phyloP scores from a whole-genome alignment of 1,139 yeast genomes.

The Hanseniaspora gamundiae region DNA sequence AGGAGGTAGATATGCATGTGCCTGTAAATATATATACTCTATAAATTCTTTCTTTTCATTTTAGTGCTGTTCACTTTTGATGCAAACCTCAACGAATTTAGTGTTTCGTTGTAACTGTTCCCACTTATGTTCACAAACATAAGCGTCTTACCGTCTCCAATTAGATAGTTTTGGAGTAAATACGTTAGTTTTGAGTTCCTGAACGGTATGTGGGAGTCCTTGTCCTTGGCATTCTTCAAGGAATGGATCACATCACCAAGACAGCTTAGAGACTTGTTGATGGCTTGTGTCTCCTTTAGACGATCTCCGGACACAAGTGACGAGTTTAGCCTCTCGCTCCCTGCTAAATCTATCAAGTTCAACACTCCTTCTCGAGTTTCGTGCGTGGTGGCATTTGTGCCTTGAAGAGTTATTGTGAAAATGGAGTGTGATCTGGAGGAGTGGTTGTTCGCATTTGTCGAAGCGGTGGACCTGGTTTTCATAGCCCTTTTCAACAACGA shows the following conservation, averaged over 20 bases:
- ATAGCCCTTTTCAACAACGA: conserved; percentile 42
- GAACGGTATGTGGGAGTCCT: conserved; percentile 36
- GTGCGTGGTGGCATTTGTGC: conserved; percentile 40
- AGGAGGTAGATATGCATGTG: not conserved
- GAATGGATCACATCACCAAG: conserved; percentile 86
- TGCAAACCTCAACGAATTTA: conserved; percentile 83
- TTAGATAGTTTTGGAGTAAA: conserved; percentile 68
- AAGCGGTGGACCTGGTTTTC: conserved; percentile 62
- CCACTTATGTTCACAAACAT: conserved; percentile 77
- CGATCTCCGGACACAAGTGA: conserved; percentile 76
- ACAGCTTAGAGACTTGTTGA: conserved; percentile 78
- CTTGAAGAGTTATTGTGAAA: conserved; percentile 51
- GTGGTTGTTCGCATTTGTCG: conserved; percentile 69
- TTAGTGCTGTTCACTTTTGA: conserved; percentile 60
- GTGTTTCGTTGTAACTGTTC: conserved; percentile 58
- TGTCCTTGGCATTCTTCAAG: conserved; percentile 32
- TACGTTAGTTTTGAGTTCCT: conserved; percentile 61
- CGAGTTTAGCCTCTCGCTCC: conserved; percentile 71
- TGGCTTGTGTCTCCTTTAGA: conserved; percentile 76
- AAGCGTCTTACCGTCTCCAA: conserved; percentile 78
- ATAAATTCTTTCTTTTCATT: conserved; percentile 11
- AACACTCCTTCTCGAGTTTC: conserved; percentile 47
- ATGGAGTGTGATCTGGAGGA: conserved; percentile 70
- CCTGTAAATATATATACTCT: not conserved
- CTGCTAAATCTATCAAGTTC: conserved; percentile 75